phyloP scores from a whole-genome alignment of 305 asterid species.

The Fraxinus angustifolia region DNA sequence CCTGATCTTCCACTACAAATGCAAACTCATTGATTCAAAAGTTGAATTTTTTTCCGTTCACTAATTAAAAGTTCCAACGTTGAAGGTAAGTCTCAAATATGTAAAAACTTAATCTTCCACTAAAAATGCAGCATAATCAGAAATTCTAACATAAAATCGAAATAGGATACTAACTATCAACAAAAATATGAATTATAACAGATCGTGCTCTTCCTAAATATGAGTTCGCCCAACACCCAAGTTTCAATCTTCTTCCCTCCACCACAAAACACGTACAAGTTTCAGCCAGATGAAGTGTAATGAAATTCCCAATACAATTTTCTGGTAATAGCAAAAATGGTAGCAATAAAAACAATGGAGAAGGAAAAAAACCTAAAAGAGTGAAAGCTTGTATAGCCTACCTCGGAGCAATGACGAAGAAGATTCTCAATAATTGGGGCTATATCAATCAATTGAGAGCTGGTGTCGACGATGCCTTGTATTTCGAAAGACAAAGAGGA shows the following conservation, averaged over 20 bases:
- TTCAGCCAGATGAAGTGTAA: background rate
- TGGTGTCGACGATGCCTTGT: background rate
- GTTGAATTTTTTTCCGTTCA: background rate
- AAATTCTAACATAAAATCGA: background rate
- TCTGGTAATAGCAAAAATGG: background rate
- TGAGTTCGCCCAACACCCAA: background rate
- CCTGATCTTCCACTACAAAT: background rate
- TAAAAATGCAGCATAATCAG: background rate
- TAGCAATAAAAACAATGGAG: background rate
- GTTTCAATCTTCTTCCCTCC: background rate
- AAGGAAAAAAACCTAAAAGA: background rate
- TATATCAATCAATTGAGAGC: background rate
- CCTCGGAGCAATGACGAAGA: background rate
- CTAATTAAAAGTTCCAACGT: background rate
- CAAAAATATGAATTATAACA: background rate
- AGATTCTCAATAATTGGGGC: background rate
- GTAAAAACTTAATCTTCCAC: background rate
- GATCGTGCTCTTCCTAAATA: background rate
- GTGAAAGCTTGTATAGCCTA: background rate
- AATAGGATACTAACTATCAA: background rate
- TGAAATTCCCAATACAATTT: background rate
- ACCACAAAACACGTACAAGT: background rate
- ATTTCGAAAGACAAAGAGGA: background rate
- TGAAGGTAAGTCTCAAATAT: background rate
- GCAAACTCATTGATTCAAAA: background rate